Percentiles rank a stretch among this genome's conserved stretches.
Evolutionary conservation across 108 stramenopile species (phyloP).

Genomic region (Schizochytrium sp.): DNA sequence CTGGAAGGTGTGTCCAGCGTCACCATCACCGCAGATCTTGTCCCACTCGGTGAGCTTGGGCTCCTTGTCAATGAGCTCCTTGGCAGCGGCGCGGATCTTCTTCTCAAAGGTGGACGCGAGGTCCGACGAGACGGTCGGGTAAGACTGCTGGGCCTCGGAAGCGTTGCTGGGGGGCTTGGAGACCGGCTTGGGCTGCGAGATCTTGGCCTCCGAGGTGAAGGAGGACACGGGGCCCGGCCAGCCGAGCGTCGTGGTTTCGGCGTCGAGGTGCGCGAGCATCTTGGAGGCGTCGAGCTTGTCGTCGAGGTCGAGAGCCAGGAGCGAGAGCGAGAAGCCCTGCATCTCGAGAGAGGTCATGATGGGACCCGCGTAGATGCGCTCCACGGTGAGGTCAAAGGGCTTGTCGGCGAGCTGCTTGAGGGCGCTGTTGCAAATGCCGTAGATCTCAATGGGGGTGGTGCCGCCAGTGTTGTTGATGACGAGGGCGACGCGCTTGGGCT

Average conservation of each 20-base stretch:
- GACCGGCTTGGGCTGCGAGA: background rate
- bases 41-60: conserved; percentile 71
- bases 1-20: conserved; percentile 89
- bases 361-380: conserved; percentile 63
- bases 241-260: conserved; percentile 66
- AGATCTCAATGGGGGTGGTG: conserved; percentile 84
- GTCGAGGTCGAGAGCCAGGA: conserved; percentile 55
- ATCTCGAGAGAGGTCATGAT: conserved; percentile 96
- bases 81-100: conserved; percentile 42
- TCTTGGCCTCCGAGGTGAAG: background rate
- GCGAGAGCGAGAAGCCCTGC: conserved; percentile 79
- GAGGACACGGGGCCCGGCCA: conserved; percentile 48
- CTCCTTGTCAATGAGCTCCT: conserved; percentile 64
- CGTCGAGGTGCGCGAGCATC: conserved; percentile 60
- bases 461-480: conserved; percentile 91
- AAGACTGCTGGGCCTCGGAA: conserved; percentile 39
- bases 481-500: conserved; percentile 22
- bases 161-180: background rate
- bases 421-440: conserved; percentile 59
- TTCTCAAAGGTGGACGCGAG: background rate
- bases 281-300: conserved; percentile 28
- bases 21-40: conserved; percentile 90
- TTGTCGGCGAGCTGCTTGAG: conserved; percentile 31
- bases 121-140: conserved; percentile 49
- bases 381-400: conserved; percentile 45